These are phyloP conservation scores for Hygrophoropsis aurantiaca DNA, from an alignment of 768 basidiomycete genomes.

Conservation along the genomic window DNA sequence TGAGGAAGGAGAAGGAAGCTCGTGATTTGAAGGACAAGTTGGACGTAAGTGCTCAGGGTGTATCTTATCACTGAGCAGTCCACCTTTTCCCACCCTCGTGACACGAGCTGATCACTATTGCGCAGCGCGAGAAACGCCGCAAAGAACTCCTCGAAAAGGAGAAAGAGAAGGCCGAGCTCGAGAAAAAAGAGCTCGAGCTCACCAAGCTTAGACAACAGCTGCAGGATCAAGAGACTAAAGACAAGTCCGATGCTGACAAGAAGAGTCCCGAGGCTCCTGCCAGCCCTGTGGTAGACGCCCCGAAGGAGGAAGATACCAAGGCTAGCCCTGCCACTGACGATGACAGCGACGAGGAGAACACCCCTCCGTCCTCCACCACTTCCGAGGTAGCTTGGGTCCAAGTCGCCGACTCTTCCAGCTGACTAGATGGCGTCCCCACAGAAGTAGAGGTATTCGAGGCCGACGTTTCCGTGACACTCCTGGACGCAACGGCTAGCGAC, in stretches of 20 bases:
- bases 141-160: constrained; percentile 47
- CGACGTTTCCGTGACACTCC: constrained; percentile 10
- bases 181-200: constrained; percentile 63
- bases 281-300: constrained; percentile 4
- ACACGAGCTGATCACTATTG: constrained; percentile 8
- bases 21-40: constrained; percentile 65
- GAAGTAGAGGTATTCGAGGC: constrained; percentile 12
- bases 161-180: constrained; percentile 59
- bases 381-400: constrained; percentile 28
- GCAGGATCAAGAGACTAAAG: constrained; percentile 53
- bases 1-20: constrained; percentile 73
- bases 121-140: constrained; percentile 44
- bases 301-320: constrained; percentile 28
- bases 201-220: constrained; percentile 51
- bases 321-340: constrained; percentile 34
- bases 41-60: constrained; percentile 48
- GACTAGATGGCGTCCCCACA: constrained; percentile 24
- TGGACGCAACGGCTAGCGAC: constrained; percentile 30
- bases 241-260: constrained; percentile 42
- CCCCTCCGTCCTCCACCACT: constrained; percentile 27
- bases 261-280: constrained; percentile 40
- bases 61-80: constrained; percentile 18
- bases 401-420: constrained; percentile 27
- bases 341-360: constrained; percentile 43
- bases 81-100: constrained; percentile 5